Base-by-base conservation (phyloP, 768 basidiomycete genomes). In the Boletus subcaerulescens region DNA sequence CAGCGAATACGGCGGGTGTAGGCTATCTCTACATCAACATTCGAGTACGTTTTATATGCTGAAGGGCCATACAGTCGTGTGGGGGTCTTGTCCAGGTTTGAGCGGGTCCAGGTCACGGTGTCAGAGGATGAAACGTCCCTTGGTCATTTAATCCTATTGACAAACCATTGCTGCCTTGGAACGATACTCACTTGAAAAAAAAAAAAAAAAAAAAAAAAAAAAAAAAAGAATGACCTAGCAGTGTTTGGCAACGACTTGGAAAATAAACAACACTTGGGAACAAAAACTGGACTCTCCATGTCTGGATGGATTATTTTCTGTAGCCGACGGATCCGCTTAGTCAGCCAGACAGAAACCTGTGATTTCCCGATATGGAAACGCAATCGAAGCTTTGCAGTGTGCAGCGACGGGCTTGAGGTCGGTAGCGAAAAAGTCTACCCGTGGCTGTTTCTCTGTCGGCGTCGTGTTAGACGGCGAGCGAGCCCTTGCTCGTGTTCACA, bases 211-310 rank as follows among this genome's bases (percentile, higher is more conserved):
- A 26, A 5, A 0, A 26, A 31, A 43, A 51, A 50, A 24, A 24
- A 31, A 50, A 51, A 41, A 42, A 26, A 32, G 42, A 48, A 39
- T 17, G 22, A 47, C 46, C 36, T 17, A 51, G n/a, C n/a, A n/a
- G n/a, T 58, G 62, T 60, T 58, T 64, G 62, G 52, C 62, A 55
- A 63, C 26, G 35, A 52, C 53, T 14, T 51, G 46, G 18, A 35
- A 35, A 52, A 39, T 14, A 58, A 64, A 64, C 48, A 61, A 24
- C 5, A 6, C 5, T 24, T 24, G 24, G 24, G 1, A 24, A 24
- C 24, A 24, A 24, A 24, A 24, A 24, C 24, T 6, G 24, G 4
- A 24, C 24, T 22, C 22, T 22, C 22, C 22, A 22, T 22, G 2
- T 22, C 22, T 22, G n/a, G n/a, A n/a, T 22, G 22, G 22, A 22